Base-by-base conservation (phyloP, 805 yeast species). In the Saccharomyces cerevisiae region DNA sequence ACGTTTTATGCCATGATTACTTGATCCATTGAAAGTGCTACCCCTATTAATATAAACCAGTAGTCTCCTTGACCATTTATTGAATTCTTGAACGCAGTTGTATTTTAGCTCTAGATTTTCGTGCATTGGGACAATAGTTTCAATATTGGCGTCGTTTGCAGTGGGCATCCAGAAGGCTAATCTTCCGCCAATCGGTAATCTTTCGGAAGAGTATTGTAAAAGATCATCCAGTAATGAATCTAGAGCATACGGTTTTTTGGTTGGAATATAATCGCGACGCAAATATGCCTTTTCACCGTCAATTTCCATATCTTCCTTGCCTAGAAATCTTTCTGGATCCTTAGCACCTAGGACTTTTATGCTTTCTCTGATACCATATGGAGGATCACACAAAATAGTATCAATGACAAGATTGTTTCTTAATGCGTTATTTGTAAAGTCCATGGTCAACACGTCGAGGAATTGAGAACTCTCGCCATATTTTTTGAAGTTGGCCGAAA, bases 131-230 rank as follows among this genome's bases (percentile, higher is more conserved):
- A 91, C 82, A 52, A 78, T 74, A 48, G 87, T 81, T 54, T 77
- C 80, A 36, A 81, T 76, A 58, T 79, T 82, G 60, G 87, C 95
- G 63, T 88, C 96, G 66, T 91, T 90, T 1, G 97, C 96, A 1
- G 96, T 86, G 0, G 99, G 99, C 94, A 91, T 89, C 99, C 99
- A 94, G 69, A 90, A 91, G 28, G 94, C 88, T 36, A 94, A 75
- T 58, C 98, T 75, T 0, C 97, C 96, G 6, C 80, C 81, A 2
- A 82, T 71, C 0, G 87, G 87, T 52, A 94, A 75, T 61, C 91
- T 79, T 13, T 77, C 74, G 2, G 90, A 81, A 0, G 96, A 79
- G 74, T 86, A 94, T 22, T 76, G 69, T 46, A 94, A 73, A 41
- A 94, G 73, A 66, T 92, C 97, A 61, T 85, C 88, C 43, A 94